Evolutionary conservation across 179 eudicot genomes (phyloP).

Genomic region (Beta lomatogona): DNA sequence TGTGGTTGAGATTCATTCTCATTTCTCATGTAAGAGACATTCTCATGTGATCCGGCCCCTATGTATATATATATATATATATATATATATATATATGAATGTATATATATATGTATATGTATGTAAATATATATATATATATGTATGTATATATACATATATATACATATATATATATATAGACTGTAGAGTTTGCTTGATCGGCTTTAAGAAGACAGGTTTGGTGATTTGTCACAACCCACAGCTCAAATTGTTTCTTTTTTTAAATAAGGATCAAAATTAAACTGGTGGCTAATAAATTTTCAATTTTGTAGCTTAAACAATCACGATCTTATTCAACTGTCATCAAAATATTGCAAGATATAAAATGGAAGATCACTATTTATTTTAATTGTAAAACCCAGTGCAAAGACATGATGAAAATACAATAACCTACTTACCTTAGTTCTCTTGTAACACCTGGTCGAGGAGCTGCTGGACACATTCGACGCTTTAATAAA

Average conservation of each 20-base stretch:
- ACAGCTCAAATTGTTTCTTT: background rate
- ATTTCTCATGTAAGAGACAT: no score
- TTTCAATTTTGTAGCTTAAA: background rate
- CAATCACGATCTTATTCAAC: background rate
- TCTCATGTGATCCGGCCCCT: no score
- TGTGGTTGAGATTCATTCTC: no score
- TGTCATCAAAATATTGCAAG: background rate
- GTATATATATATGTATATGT: no score
- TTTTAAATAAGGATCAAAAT: background rate
- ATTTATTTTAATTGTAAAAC: background rate
- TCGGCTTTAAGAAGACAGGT: background rate
- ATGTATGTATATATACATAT: no score
- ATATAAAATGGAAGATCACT: background rate
- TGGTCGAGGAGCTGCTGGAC: constrained; percentile 98
- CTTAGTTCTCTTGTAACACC: constrained; percentile 90
- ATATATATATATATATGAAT: no score
- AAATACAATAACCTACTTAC: constrained; percentile 42
- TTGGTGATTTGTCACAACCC: background rate
- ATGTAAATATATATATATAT: no score
- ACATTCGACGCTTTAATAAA: constrained; percentile 87
- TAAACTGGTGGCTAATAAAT: background rate
- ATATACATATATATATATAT: no score
- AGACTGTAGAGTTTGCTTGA: background rate
- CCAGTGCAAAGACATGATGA: constrained; percentile 8
- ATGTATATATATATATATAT: no score